Evolutionary conservation across 2,329 filamentous ascomycete species (phyloP), one percentile per base, ranked within the genome.

Genomic region (Nemania serpens): DNA sequence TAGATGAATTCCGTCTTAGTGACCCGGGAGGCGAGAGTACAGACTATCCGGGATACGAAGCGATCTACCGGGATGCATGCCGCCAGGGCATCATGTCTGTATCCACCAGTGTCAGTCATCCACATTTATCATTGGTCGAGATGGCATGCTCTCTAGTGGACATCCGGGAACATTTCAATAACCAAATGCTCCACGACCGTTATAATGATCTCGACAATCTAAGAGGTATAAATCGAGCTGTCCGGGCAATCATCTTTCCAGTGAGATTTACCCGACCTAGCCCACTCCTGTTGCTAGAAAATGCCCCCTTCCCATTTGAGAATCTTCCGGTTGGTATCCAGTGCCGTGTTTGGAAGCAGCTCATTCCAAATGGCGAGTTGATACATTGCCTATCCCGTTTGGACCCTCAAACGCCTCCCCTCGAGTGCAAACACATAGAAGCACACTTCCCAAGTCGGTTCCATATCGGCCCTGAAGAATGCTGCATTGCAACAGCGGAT

Each of bases 361-460:
- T 71, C 2, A 69, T 82, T 0, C 69, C 76, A n/a, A 78, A 76
- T 47, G 36, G 66, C 0, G 29, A 72, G 1, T 48, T 76, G 0
- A 63, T 83, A 3, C 81, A 84, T 55, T 77, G 74, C 20, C 68
- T 83, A 1, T 81, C 79, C 1, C 73, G 81, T 0, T 70, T 83
- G 0, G 81, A 83, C 34, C 73, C 71, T 0, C 68, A 63, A 5
- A 58, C 68, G 1, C 56, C 66, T 0, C 75, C 73, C 5, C 5
- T 42, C 0, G 61, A 67, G 15, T 70, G 15, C 63, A 2, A 1
- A 2, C 69, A n/a, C n/a, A 20, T 1, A 29, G 39, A 10, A 9
- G 69, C 63, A 7, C 66, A 70, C 1, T 73, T 79, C 0, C 67
- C 73, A 0, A 74, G 74, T 20, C 71, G 75, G 1, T 81, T 84